Base-by-base conservation (phyloP, 495 filamentous ascomycete species). In the Annulohypoxylon nitens region DNA sequence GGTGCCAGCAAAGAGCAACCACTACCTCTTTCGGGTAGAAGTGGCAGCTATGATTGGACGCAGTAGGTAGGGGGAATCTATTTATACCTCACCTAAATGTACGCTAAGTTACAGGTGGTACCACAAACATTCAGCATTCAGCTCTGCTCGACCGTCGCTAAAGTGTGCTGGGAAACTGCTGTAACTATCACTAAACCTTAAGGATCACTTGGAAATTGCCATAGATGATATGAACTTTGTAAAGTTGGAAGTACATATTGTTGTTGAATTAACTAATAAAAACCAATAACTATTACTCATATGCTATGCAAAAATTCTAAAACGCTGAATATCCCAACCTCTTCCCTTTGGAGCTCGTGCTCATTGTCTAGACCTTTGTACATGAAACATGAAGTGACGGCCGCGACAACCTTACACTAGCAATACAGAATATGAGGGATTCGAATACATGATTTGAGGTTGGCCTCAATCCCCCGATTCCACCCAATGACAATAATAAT, bases 401-500 rank as follows among this genome's bases (percentile, higher is more conserved):
- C 65, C 71, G 71, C 64, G 70, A 70, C 70, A 74, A 74, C 55
- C 66, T 69, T 74, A 74, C 71, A 74, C 71, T 74, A 74, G 71
- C 71, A 74, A 48, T 74, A 74, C 71, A 74, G 53, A 55, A 55
- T 60, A 48, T 60, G 50, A 66, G 60, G 71, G 66, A 43, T 30
- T 54, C 12, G 66, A 74, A 74, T 69, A 67, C 70, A 68, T 63
- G 60, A 69, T 57, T 20, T 25, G 37, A 39, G 61, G 54, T 39
- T 30, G 20, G 5, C 37, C 36, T 54, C 37, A 33, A 20, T 37
- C 26, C n/a, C 47, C 47, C 11, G 14, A 43, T 43, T 43, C 11
- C 12, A 39, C 11, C 36, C 30, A 30, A 39, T 4, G 20, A 41
- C 61, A 54, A 47, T 10, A 9, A 14, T 11, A 26, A 33, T 33